These are phyloP conservation scores for Salix caprea DNA, from an alignment of 345 rosid species.

Conservation along the genomic window DNA sequence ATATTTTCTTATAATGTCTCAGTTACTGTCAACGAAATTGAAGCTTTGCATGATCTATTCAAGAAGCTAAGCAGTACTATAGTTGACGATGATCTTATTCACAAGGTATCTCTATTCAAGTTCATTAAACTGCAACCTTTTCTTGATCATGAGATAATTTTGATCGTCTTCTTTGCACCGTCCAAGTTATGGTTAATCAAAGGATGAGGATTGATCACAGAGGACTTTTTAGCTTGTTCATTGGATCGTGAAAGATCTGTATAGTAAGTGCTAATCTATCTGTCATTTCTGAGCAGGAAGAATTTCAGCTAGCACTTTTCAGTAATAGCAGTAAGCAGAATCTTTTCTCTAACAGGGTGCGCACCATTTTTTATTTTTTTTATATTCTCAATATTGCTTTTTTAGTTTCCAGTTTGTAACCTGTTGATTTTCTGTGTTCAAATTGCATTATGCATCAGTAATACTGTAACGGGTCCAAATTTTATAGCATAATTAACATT, in stretches of 20 bases:
- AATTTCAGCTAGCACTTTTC: slow-evolving; percentile 75
- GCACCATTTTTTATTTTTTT: neutral
- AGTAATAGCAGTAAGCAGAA: slow-evolving; percentile 60
- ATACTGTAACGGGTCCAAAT: neutral
- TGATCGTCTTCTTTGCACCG: no score
- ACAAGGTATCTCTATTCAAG: slow-evolving; percentile 44
- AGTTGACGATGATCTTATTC: slow-evolving; percentile 44
- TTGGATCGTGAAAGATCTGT: neutral
- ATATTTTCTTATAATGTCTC: slow-evolving; percentile 22
- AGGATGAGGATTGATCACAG: neutral
- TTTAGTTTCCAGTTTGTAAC: neutral
- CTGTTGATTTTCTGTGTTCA: neutral
- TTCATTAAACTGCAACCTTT: neutral
- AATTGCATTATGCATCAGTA: neutral
- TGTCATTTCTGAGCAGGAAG: slow-evolving; percentile 50
- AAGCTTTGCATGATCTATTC: slow-evolving; percentile 65
- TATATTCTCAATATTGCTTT: neutral
- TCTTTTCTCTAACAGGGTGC: slow-evolving; percentile 83
- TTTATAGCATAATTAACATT: no score
- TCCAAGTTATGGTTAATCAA: neutral
- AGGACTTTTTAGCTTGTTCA: neutral
- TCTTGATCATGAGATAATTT: neutral
- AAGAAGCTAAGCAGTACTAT: slow-evolving; percentile 61
- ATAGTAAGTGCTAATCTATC: neutral
- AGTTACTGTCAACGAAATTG: slow-evolving; percentile 74